phyloP scores from a whole-genome alignment of 192 early-diverging fungal species.

The Coemansia sp. region DNA sequence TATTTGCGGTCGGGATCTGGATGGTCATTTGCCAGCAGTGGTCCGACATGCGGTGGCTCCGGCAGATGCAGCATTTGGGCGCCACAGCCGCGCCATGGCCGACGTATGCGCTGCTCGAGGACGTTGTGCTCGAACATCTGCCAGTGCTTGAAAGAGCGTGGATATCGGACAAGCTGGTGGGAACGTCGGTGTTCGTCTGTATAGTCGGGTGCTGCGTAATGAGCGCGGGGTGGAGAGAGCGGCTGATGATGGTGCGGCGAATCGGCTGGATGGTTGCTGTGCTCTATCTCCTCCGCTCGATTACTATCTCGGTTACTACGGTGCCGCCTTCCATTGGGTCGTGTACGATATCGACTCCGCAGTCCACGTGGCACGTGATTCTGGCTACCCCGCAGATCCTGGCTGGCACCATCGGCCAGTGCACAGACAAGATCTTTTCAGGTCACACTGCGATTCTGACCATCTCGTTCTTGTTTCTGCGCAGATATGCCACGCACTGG shows the following conservation, averaged over 20 bases:
- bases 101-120: slow-evolving; percentile 32
- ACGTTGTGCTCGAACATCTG: slow-evolving; percentile 55
- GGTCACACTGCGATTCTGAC: slow-evolving; percentile 62
- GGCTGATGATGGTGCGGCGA: slow-evolving; percentile 57
- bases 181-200: slow-evolving; percentile 46
- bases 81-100: slow-evolving; percentile 24
- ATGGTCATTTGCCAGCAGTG: slow-evolving; percentile 57
- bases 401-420: slow-evolving; percentile 54
- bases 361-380: slow-evolving; percentile 50
- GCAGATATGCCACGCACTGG: slow-evolving; percentile 55
- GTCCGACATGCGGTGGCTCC: slow-evolving; percentile 52
- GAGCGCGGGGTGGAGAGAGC: slow-evolving; percentile 54
- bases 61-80: neutral
- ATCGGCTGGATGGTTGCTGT: slow-evolving; percentile 57
- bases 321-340: slow-evolving; percentile 53
- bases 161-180: slow-evolving; percentile 58
- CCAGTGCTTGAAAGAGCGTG: slow-evolving; percentile 46
- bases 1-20: slow-evolving; percentile 49
- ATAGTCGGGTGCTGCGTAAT: slow-evolving; percentile 43
- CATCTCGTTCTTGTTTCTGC: slow-evolving; percentile 58
- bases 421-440: slow-evolving; percentile 66
- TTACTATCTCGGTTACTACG: slow-evolving; percentile 60
- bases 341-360: slow-evolving; percentile 44
- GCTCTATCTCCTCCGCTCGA: slow-evolving; percentile 57
- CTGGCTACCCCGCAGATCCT: slow-evolving; percentile 50